These are phyloP conservation scores for Pelargonium exstipulatum DNA, from an alignment of 441 rosid genomes.

Conservation along the genomic window DNA sequence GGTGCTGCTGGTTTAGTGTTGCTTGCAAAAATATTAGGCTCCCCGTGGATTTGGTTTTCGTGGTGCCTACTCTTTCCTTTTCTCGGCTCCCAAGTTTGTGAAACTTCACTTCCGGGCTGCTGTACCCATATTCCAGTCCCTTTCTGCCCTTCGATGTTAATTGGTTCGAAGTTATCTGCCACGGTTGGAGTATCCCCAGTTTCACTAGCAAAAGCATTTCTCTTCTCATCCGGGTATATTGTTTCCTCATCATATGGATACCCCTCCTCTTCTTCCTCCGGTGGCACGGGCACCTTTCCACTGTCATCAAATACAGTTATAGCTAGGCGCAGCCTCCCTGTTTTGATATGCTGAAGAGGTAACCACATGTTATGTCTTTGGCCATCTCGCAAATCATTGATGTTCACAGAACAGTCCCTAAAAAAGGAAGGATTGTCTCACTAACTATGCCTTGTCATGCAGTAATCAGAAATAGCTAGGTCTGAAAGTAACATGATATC, in stretches of 20 bases:
- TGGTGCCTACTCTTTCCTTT: constrained; percentile 58
- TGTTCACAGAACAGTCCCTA: constrained; percentile 64
- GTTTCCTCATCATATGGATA: constrained; percentile 33
- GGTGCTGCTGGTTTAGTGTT: constrained; percentile 28
- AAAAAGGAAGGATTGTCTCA: constrained; percentile 17
- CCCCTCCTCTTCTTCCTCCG: constrained; percentile 27
- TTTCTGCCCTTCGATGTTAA: constrained; percentile 67
- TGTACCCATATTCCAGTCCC: constrained; percentile 81
- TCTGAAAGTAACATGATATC: too few relatives aligned
- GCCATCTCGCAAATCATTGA: constrained; percentile 58
- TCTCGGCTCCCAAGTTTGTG: constrained; percentile 77
- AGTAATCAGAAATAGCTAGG: too few relatives aligned
- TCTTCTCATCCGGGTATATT: constrained; percentile 37
- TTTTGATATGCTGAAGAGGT: constrained; percentile 68
- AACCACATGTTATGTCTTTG: constrained; percentile 78
- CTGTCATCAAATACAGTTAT: constrained; percentile 53
- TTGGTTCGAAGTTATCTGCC: constrained; percentile 65
- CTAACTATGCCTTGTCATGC: not conserved
- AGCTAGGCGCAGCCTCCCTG: constrained; percentile 80
- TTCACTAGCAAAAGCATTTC: constrained; percentile 35
- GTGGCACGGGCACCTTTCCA: constrained; percentile 38
- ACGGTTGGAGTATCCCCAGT: constrained; percentile 37
- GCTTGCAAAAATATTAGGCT: constrained; percentile 31
- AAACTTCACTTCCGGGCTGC: constrained; percentile 73
- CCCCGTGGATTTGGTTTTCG: constrained; percentile 40